These are phyloP conservation scores for Lachnellula arida DNA, from an alignment of 2,329 filamentous ascomycete species.

Conservation along the genomic window DNA sequence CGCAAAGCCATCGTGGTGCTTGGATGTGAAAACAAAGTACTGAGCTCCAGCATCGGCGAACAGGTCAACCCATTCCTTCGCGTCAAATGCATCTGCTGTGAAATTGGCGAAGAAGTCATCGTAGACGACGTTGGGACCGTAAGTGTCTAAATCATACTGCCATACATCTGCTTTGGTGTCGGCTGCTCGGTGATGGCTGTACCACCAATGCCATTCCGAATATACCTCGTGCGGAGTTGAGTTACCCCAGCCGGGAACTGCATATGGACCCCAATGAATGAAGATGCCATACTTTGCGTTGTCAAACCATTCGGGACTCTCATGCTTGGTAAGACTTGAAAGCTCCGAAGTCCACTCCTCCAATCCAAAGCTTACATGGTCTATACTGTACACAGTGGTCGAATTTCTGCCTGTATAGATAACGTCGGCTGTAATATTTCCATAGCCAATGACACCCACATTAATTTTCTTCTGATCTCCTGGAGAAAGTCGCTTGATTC, in stretches of 20 bases:
- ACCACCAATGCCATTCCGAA: constrained; percentile 47
- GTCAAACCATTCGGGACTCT: constrained; percentile 50
- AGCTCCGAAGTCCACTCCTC: constrained; percentile 34
- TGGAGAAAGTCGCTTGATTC: constrained; percentile 39
- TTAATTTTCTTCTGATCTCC: constrained; percentile 40
- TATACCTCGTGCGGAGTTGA: constrained; percentile 33
- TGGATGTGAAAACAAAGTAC: constrained; percentile 44
- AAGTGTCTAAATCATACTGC: constrained; percentile 46
- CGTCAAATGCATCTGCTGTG: constrained; percentile 44
- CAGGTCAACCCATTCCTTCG: constrained; percentile 50
- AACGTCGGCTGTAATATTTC: constrained; percentile 22
- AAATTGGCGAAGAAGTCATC: constrained; percentile 53
- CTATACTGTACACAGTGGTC: constrained; percentile 15
- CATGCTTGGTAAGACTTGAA: constrained; percentile 36
- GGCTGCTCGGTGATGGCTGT: constrained; percentile 38
- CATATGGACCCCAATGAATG: constrained; percentile 54
- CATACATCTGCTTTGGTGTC: constrained; percentile 40
- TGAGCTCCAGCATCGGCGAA: constrained; percentile 46
- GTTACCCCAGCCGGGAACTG: constrained; percentile 50
- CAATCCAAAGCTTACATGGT: constrained; percentile 33
- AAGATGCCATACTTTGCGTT: constrained; percentile 56
- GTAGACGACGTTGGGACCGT: constrained; percentile 47
- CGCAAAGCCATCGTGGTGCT: constrained; percentile 46
- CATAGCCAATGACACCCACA: constrained; percentile 34
- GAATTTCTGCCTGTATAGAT: constrained; percentile 15